These are phyloP conservation scores for Nakaseomyces sp. DNA, from an alignment of 1,139 yeast species.

Conservation along the genomic window DNA sequence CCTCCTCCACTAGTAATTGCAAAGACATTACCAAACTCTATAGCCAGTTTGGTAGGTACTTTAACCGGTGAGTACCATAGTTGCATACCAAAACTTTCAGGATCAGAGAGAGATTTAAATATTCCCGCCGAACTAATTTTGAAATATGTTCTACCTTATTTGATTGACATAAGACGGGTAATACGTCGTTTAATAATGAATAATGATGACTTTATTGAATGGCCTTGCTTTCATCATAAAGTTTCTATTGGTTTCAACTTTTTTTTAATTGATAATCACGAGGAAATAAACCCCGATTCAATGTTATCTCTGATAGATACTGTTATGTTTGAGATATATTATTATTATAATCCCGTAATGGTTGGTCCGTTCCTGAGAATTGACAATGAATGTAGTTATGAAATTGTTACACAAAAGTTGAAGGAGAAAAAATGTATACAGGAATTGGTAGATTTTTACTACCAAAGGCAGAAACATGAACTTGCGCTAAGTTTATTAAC, in stretches of 20 bases:
- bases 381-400: conserved; percentile 62
- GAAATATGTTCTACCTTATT: conserved; percentile 42
- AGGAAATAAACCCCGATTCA: conserved; percentile 29
- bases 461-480: conserved; percentile 50
- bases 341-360: conserved; percentile 56
- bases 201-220: conserved; percentile 11
- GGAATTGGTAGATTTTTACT: conserved; percentile 76
- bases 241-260: conserved; percentile 21
- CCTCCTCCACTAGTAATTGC: conserved; percentile 45
- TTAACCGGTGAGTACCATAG: conserved; percentile 17
- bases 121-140: conserved; percentile 37
- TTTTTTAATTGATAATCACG: conserved; percentile 25
- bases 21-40: conserved; percentile 35
- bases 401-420: conserved; percentile 50
- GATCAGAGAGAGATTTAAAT: conserved; percentile 9
- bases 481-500: conserved; percentile 58
- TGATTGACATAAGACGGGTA: conserved; percentile 43
- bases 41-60: conserved; percentile 23
- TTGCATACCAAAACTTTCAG: conserved; percentile 8
- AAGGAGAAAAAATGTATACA: conserved; percentile 44
- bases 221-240: conserved; percentile 19
- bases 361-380: conserved; percentile 77
- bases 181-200: conserved; percentile 17
- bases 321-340: conserved; percentile 65
- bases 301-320: conserved; percentile 63